Percentiles rank a stretch among this genome's conserved stretches.
Evolutionary conservation across 2,329 filamentous ascomycete genomes (phyloP).

Genomic region (Byssoonygena ceratinophila): DNA sequence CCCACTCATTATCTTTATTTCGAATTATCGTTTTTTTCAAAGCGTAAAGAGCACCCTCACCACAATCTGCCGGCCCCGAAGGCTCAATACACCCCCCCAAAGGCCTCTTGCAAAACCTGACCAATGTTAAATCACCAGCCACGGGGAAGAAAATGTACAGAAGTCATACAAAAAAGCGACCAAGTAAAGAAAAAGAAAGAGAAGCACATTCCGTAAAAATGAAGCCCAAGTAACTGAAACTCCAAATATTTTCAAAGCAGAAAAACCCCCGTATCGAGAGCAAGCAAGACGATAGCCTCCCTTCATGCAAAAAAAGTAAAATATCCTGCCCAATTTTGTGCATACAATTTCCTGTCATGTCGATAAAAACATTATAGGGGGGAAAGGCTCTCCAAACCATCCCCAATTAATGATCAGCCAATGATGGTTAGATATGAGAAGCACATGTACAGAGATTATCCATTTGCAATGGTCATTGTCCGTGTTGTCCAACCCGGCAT

Average conservation of each 20-base stretch:
- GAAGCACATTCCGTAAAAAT: too few species aligned
- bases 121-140: not conserved
- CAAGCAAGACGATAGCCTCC: slow-evolving; percentile 2
- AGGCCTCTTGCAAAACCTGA: not conserved
- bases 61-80: not conserved
- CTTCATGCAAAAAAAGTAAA: slow-evolving; percentile 3
- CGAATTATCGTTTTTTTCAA: not conserved
- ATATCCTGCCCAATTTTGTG: not conserved
- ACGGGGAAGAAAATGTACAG: not conserved
- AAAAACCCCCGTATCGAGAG: not conserved
- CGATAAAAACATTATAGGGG: not conserved
- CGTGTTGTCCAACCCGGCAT: not conserved
- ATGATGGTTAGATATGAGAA: not conserved
- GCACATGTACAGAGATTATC: slow-evolving; percentile 7
- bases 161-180: not conserved
- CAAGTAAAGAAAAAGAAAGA: too few species aligned
- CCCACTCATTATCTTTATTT: not conserved
- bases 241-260: not conserved
- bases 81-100: not conserved
- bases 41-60: not conserved
- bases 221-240: not conserved
- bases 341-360: not conserved
- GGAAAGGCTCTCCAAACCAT: not conserved
- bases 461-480: not conserved
- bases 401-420: not conserved